Percentiles rank a stretch among this genome's conserved stretches.
Conservation (phyloP, 2,329 filamentous ascomycete species). For the Claviceps monticola region DNA sequence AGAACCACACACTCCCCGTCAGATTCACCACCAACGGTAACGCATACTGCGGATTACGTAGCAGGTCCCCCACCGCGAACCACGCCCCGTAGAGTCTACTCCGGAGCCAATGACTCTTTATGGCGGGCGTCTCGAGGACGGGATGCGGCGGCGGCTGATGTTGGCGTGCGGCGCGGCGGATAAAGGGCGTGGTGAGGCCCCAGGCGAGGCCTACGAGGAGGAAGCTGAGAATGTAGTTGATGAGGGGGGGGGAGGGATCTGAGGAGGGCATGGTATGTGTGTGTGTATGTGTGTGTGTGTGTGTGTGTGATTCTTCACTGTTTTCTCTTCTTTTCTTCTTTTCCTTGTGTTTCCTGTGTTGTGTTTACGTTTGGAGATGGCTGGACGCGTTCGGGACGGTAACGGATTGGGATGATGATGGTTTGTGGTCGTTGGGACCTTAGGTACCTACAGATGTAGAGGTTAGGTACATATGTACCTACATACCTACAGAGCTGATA, state of each 20-base stretch:
- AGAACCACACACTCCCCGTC: constrained; percentile 94
- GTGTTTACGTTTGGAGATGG: too few relatives aligned
- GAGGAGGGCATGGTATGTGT: constrained; percentile 2
- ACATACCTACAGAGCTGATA: not conserved
- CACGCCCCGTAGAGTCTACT: constrained; percentile 49
- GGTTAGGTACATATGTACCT: not conserved
- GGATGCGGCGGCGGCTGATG: constrained; percentile 52
- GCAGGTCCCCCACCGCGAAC: constrained; percentile 64
- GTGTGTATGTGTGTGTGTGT: too few relatives aligned
- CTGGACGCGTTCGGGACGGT: not conserved
- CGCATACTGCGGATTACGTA: constrained; percentile 72
- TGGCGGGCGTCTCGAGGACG: constrained; percentile 34
- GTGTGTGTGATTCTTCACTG: too few relatives aligned
- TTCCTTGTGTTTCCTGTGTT: not conserved
- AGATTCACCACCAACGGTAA: constrained; percentile 76
- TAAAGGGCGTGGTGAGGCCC: constrained; percentile 88
- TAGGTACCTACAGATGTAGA: not conserved
- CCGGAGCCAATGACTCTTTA: constrained; percentile 46
- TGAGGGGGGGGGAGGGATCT: constrained; percentile 31
- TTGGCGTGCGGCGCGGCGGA: constrained; percentile 67
- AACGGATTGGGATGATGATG: not conserved
- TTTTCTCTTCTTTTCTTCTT: not conserved
- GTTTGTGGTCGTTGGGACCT: not conserved
- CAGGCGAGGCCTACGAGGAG: constrained; percentile 82
- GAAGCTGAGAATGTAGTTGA: constrained; percentile 83